These are phyloP conservation scores for Chytridiales sp. DNA, from an alignment of 371 early-diverging fungal genomes.

Conservation along the genomic window DNA sequence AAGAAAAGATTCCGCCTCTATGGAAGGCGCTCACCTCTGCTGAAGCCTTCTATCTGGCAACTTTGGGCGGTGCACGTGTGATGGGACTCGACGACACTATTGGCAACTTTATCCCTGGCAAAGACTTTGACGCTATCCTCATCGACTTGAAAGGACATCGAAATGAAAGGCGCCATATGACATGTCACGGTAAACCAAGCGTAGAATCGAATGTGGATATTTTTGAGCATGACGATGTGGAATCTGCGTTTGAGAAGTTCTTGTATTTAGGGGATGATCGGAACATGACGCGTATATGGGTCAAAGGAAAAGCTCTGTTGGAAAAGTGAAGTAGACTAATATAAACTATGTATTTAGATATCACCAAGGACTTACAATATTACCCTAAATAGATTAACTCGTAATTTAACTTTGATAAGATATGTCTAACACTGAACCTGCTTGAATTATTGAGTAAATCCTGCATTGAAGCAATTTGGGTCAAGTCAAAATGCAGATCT, in stretches of 20 bases:
- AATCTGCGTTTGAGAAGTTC: slow-evolving; percentile 58
- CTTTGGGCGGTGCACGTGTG: slow-evolving; percentile 83
- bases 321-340: neutral
- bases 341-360: neutral
- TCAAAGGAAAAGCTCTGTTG: slow-evolving; percentile 45
- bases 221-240: slow-evolving; percentile 38
- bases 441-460: neutral
- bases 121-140: slow-evolving; percentile 87
- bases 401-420: neutral
- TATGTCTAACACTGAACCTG: neutral
- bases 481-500: neutral
- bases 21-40: slow-evolving; percentile 50
- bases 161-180: slow-evolving; percentile 2
- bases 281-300: slow-evolving; percentile 57
- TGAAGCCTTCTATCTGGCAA: slow-evolving; percentile 83
- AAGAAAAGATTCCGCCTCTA: neutral
- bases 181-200: too few species aligned
- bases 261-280: slow-evolving; percentile 66
- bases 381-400: neutral
- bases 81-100: slow-evolving; percentile 67
- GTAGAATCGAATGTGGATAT: slow-evolving; percentile 29
- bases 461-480: neutral
- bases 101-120: slow-evolving; percentile 79
- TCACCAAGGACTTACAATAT: neutral
- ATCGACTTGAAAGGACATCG: slow-evolving; percentile 54